A percentile compares a stretch with the other conserved stretches of the same genome.
phyloP scores from a whole-genome alignment of 305 asterid species.

The Fraxinus platypoda region DNA sequence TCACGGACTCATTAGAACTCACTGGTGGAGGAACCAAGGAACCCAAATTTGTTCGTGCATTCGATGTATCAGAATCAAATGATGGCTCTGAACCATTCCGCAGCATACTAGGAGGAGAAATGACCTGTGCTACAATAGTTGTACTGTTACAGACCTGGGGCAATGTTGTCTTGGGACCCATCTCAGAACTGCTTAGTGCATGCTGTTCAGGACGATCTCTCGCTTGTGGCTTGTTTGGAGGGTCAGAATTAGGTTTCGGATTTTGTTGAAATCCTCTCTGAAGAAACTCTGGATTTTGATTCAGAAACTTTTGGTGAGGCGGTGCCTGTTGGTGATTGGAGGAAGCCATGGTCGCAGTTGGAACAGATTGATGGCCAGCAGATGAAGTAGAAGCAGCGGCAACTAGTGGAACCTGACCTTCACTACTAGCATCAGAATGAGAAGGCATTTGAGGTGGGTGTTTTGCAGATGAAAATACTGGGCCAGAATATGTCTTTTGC shows the following conservation, averaged over 20 bases:
- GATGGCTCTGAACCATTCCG: constrained; percentile 52
- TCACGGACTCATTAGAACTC: constrained; percentile 36
- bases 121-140: constrained; percentile 24
- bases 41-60: constrained; percentile 39
- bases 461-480: constrained; percentile 36
- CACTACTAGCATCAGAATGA: constrained; percentile 44
- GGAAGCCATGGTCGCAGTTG: constrained; percentile 35
- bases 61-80: constrained; percentile 40
- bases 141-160: constrained; percentile 33
- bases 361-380: constrained; percentile 36
- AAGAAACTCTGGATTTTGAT: constrained; percentile 40
- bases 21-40: constrained; percentile 38
- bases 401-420: constrained; percentile 43
- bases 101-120: constrained; percentile 30
- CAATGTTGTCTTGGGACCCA: constrained; percentile 29
- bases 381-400: constrained; percentile 37
- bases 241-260: constrained; percentile 40
- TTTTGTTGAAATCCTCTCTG: constrained; percentile 46
- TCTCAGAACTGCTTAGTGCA: constrained; percentile 40
- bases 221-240: constrained; percentile 35
- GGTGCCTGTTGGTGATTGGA: constrained; percentile 38
- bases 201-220: constrained; percentile 40
- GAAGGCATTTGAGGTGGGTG: constrained; percentile 39
- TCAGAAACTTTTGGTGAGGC: constrained; percentile 39
- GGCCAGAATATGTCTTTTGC: constrained; percentile 46